phyloP scores from a whole-genome alignment of 2,329 filamentous ascomycete species.

The Myriosclerotinia scirpicola region DNA sequence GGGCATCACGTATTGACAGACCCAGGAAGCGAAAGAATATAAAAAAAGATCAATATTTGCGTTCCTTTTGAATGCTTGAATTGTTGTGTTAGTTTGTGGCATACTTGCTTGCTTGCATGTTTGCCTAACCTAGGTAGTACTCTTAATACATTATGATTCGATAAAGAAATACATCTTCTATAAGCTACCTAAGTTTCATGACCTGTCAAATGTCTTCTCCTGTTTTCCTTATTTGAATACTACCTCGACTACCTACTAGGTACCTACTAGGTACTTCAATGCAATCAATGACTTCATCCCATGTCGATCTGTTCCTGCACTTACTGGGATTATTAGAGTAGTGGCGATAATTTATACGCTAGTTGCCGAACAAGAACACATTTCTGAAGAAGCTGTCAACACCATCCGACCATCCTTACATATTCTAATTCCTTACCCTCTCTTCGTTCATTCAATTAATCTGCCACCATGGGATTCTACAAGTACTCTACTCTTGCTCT shows the following conservation, averaged over 20 bases:
- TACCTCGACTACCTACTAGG: no score
- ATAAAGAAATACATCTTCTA: neutral
- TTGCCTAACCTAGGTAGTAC: neutral
- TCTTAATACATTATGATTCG: neutral
- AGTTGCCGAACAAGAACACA: slow-evolving; percentile 24
- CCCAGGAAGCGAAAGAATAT: slow-evolving; percentile 16
- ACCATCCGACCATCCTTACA: slow-evolving; percentile 13
- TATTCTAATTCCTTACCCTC: slow-evolving; percentile 5
- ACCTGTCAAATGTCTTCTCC: no score
- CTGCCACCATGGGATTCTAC: slow-evolving; percentile 66
- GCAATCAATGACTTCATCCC: slow-evolving; percentile 5
- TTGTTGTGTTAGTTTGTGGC: neutral
- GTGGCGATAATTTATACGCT: slow-evolving; percentile 14
- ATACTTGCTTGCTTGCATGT: neutral
- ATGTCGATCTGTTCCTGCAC: slow-evolving; percentile 3
- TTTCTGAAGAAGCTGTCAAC: slow-evolving; percentile 18
- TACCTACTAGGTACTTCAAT: no score
- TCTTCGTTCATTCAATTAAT: slow-evolving; percentile 26
- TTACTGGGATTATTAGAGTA: neutral
- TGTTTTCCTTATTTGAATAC: no score
- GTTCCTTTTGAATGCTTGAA: neutral
- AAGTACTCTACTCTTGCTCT: slow-evolving; percentile 71
- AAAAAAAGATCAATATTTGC: slow-evolving; percentile 13
- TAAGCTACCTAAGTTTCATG: neutral
- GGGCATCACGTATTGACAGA: slow-evolving; percentile 23